A percentile compares a stretch with the other conserved stretches of the same genome.
phyloP scores from a whole-genome alignment of 371 early-diverging fungal species.

The Paraphysoderma sedebokerense region DNA sequence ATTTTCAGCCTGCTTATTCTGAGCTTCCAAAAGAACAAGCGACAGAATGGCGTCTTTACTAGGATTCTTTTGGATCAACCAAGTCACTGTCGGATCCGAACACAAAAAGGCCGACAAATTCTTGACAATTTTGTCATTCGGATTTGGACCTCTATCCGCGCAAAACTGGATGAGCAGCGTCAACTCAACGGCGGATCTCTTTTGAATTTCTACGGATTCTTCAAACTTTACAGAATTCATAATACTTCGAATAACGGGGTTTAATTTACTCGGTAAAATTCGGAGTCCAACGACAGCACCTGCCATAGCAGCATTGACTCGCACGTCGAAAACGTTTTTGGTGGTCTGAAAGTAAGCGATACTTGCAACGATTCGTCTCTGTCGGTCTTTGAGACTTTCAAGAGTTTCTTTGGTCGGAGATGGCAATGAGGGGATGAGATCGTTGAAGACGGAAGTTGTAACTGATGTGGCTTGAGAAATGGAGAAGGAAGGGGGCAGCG shows the following conservation, averaged over 20 bases:
- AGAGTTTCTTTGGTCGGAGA: slow-evolving; percentile 17
- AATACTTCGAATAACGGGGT: slow-evolving; percentile 64
- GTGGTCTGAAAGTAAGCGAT: slow-evolving; percentile 43
- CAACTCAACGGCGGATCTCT: slow-evolving; percentile 31
- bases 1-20: no score
- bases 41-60: slow-evolving; percentile 42
- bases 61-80: slow-evolving; percentile 38
- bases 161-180: slow-evolving; percentile 36
- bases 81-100: slow-evolving; percentile 54
- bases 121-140: slow-evolving; percentile 70
- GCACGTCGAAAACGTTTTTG: slow-evolving; percentile 46
- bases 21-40: no score
- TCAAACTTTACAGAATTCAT: slow-evolving; percentile 79
- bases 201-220: slow-evolving; percentile 48
- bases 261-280: slow-evolving; percentile 60
- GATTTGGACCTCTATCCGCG: slow-evolving; percentile 20
- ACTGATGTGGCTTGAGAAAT: no score
- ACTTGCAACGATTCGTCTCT: slow-evolving; percentile 38
- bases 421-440: no score
- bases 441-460: no score
- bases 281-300: slow-evolving; percentile 67
- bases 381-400: slow-evolving; percentile 32
- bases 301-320: slow-evolving; percentile 57
- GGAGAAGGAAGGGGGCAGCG: no score
- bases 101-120: slow-evolving; percentile 76